Conservation (phyloP, 2,329 filamentous ascomycete species). For the Lomentospora prolificans region DNA sequence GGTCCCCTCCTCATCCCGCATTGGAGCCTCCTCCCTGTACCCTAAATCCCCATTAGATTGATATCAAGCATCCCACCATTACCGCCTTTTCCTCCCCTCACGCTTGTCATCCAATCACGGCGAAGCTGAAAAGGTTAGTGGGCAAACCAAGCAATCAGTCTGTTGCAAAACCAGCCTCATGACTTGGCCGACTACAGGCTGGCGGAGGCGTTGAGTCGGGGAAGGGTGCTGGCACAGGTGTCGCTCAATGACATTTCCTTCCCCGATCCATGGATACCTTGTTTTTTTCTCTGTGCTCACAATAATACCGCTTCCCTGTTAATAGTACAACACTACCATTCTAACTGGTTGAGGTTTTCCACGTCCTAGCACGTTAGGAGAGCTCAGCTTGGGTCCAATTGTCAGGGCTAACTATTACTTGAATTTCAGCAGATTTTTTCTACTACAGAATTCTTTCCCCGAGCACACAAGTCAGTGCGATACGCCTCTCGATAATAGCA, state of each 20-base stretch:
- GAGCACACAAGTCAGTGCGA: not conserved
- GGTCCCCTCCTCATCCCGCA: not conserved
- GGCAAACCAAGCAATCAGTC: not conserved
- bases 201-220: no score
- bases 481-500: not conserved
- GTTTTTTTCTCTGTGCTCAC: not conserved
- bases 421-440: conserved; percentile 1
- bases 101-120: not conserved
- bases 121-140: not conserved
- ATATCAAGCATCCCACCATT: conserved; percentile 3
- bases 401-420: not conserved
- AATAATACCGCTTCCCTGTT: not conserved
- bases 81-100: conserved; percentile 2
- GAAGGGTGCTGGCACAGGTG: not conserved
- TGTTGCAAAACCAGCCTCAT: not conserved
- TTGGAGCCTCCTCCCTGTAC: not conserved
- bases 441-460: conserved; percentile 1
- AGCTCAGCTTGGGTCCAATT: not conserved
- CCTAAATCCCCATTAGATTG: not conserved
- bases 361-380: not conserved
- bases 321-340: not conserved
- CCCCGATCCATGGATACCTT: not conserved
- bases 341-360: not conserved
- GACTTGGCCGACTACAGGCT: not conserved
- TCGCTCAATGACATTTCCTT: not conserved